Conservation (phyloP, 371 early-diverging fungal species). For the Mucor irregularis region DNA sequence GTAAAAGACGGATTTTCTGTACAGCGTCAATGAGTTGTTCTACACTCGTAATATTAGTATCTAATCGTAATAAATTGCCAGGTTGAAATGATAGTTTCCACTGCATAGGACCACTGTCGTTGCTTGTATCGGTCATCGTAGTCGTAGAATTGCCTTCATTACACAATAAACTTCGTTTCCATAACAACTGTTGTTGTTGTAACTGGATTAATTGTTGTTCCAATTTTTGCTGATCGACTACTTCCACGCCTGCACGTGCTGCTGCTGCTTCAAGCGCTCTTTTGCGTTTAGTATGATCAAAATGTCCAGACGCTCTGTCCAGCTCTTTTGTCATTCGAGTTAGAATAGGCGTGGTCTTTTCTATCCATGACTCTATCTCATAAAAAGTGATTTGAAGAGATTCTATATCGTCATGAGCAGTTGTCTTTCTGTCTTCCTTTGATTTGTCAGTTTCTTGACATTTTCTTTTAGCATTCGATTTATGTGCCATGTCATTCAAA, state of each 20-base stretch:
- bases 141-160: not conserved
- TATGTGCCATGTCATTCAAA: conserved; percentile 18
- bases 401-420: conserved; percentile 47
- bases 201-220: conserved; percentile 8
- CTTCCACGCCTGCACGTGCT: not conserved
- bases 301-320: conserved; percentile 46
- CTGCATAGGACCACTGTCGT: conserved; percentile 9
- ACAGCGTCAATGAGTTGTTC: conserved; percentile 42
- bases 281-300: conserved; percentile 33
- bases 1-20: conserved; percentile 27
- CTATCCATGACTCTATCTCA: conserved; percentile 43
- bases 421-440: conserved; percentile 32
- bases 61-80: conserved; percentile 29
- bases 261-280: not conserved
- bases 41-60: conserved; percentile 40
- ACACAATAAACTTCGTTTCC: not conserved
- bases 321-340: conserved; percentile 51
- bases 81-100: conserved; percentile 43
- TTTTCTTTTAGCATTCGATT: conserved; percentile 13
- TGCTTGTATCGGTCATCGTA: not conserved
- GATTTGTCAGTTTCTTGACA: conserved; percentile 6
- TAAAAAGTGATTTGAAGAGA: conserved; percentile 52
- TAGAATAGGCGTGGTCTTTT: conserved; percentile 49
- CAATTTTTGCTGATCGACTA: conserved; percentile 1
- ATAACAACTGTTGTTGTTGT: conserved; percentile 8